Evolutionary conservation across 345 rosid genomes (phyloP).

Genomic region (Corchorus olitorius): DNA sequence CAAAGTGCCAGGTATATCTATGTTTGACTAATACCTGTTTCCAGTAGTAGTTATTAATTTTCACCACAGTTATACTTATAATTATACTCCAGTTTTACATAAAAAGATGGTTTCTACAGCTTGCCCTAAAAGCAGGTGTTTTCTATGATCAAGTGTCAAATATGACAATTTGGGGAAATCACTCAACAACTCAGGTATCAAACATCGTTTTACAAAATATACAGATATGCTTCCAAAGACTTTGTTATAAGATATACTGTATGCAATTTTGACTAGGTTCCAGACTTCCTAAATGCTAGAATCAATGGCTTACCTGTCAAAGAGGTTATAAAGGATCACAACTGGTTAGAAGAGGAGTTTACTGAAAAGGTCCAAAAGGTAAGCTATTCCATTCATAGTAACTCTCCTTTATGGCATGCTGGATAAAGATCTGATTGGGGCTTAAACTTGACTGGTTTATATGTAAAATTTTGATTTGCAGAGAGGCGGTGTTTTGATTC

Average conservation of each 20-base stretch:
- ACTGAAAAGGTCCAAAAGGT: constrained; percentile 95
- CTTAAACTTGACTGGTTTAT: background rate
- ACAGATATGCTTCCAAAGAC: background rate
- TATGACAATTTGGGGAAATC: constrained; percentile 98
- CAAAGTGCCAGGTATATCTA: constrained; percentile 86
- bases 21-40: background rate
- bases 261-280: constrained; percentile 58
- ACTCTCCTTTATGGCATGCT: background rate
- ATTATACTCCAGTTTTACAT: background rate
- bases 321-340: constrained; percentile 85
- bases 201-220: background rate
- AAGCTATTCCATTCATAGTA: constrained; percentile 8
- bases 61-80: no score
- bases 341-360: constrained; percentile 95
- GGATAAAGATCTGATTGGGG: background rate
- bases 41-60: background rate
- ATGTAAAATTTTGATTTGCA: constrained; percentile 35
- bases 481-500: constrained; percentile 92
- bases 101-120: constrained; percentile 47
- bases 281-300: constrained; percentile 91
- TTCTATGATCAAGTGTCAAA: constrained; percentile 96
- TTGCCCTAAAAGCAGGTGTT: constrained; percentile 93
- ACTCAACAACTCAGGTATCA: constrained; percentile 95
- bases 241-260: background rate
- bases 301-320: constrained; percentile 83